Evolutionary conservation across 2,329 filamentous ascomycete species (phyloP), one percentile per base, ranked within the genome.

Genomic region (Zasmidium cellare): DNA sequence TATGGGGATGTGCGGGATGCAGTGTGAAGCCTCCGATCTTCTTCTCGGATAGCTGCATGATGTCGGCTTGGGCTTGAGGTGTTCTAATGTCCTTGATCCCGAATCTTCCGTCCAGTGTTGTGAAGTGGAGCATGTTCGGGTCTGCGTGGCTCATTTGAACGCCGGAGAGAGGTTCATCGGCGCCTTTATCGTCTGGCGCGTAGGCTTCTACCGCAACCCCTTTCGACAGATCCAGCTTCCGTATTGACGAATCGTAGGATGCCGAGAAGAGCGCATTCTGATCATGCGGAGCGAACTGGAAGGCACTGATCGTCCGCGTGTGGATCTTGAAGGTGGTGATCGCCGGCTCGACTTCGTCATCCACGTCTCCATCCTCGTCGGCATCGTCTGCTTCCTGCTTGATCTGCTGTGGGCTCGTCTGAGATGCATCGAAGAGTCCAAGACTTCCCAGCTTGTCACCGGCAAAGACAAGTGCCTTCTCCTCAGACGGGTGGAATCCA

Each of bases 1-100:
- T 84, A 69, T 97, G 90, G 0, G 92, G 87, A 2, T 91, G 83
- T 0, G 87, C 74, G 0, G 94, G 93, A 67, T 96, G 87, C 1
- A 97, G 75, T 0, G 88, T 89, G 74, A 97, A 97, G 0, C 94
- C 94, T 18, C 94, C 94, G 54, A 99, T 97, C 71, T 99, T 99
- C 73, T 96, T 92, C 53, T 96, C 92, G 0, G 87, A 89, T 0
- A 97, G 78, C 9, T 85, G 81, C 83, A 91, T 96, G 1, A 89
- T 77, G 16, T 91, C 84, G 0, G 83, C 81, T 2, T 85, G 80
- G 6, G 76, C 76, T 0, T 81, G 74, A 0, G 77, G 75, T 0
- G 83, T 81, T 7, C 93, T 86, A 55, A 88, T 81, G 69, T 99
- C 94, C 69, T 94, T 87, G 1, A 89, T 86, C 0, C 92, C 92